These are phyloP conservation scores for Sophora flavescens DNA, from an alignment of 306 rosid species.

Conservation along the genomic window DNA sequence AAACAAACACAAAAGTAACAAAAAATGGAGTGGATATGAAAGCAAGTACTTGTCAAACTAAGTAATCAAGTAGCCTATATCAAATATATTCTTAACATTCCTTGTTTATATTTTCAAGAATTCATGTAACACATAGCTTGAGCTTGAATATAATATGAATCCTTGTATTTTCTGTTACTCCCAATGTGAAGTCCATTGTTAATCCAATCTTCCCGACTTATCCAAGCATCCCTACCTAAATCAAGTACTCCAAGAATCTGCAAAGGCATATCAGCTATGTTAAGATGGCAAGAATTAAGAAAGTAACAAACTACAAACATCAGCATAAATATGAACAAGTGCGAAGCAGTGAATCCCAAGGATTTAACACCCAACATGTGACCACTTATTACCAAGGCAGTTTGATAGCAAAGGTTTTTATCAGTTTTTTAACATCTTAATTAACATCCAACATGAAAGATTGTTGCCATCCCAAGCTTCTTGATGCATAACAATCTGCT, in stretches of 20 bases:
- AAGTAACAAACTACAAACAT: neutral
- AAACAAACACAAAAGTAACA: neutral
- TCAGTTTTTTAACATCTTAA: neutral
- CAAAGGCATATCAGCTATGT: neutral
- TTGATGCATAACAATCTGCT: too few species aligned
- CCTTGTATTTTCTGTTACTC: slow-evolving; percentile 89
- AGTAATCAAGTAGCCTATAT: neutral
- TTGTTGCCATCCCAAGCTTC: too few species aligned
- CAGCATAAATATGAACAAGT: neutral
- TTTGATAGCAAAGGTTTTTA: neutral
- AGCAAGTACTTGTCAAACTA: neutral
- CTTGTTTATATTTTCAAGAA: slow-evolving; percentile 46
- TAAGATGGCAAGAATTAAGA: neutral
- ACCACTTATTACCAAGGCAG: neutral
- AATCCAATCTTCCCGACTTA: slow-evolving; percentile 90
- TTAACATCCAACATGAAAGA: neutral
- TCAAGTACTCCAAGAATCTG: slow-evolving; percentile 95
- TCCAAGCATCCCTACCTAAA: slow-evolving; percentile 89
- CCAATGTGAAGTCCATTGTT: slow-evolving; percentile 71
- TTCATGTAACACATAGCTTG: slow-evolving; percentile 96
- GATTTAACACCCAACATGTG: neutral
- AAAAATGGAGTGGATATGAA: neutral
- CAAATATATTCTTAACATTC: slow-evolving; percentile 5
- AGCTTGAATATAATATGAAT: slow-evolving; percentile 86
- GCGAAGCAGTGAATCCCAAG: neutral